Base-by-base conservation (phyloP, 345 rosid genomes). In the Euphorbia pulcherrima region DNA sequence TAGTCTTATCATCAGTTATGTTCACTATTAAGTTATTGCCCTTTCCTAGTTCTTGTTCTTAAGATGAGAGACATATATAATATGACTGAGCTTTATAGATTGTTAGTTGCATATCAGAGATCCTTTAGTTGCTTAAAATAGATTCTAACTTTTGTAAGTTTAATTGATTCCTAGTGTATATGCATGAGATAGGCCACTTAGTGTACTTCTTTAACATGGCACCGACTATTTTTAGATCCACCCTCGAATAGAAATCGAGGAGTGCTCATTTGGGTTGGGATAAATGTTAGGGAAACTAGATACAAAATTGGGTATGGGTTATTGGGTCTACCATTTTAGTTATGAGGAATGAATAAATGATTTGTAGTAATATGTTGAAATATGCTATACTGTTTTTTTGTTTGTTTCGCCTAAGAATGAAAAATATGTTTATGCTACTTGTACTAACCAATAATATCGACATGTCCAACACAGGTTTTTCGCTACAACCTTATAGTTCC, bases 401-500 rank as follows among this genome's bases (percentile, higher is more conserved):
- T 54, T 2, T 21, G 29, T 30, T n/a, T n/a, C 8, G 37, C 27
- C 10, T 18, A 13, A 2, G 46, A 33, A 60, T 33, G 10, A 33
- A 3, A 17, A 8, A 29, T 57, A 24, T 65, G 57, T 33, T 50
- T 18, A 37, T n/a, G 29, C 46, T 13, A 11, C 51, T 33, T 29
- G 13, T 29, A 14, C 10, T 8, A 11, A 33, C 26, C 26, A 23
- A 18, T 44, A 28, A 9, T 12, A 10, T 16, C 11, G 18, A 9
- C 5, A 4, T 53, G n/a, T 20, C 16, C 23, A 35, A 67, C 68
- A 68, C 82, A 90, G 98, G 92, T 93, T 61, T 86, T 90, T 59
- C 79, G 89, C 68, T 88, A 93, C 65, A 93, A 90, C 51, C 83
- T 93, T 56, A 88, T 93, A 0, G 97, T 84, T 27, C 97, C 97